phyloP scores from a whole-genome alignment of 2,329 filamentous ascomycete genomes.

The Claviceps sp. region DNA sequence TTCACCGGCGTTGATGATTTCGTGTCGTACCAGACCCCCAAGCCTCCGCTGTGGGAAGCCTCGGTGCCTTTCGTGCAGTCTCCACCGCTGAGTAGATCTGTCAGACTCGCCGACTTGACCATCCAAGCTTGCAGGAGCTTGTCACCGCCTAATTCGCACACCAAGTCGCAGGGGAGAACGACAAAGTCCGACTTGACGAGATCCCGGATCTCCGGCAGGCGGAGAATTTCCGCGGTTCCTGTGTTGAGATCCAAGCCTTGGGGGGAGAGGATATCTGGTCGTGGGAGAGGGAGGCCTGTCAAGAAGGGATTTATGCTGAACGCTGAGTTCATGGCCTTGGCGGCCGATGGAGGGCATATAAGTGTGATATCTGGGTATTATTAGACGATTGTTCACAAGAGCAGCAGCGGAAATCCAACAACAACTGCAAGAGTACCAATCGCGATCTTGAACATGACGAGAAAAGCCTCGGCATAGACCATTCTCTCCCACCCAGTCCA shows the following conservation, averaged over 20 bases:
- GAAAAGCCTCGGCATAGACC: neutral
- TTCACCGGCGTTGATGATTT: slow-evolving; percentile 64
- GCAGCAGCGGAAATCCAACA: too few relatives aligned
- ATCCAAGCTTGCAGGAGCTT: slow-evolving; percentile 84
- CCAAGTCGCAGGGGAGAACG: slow-evolving; percentile 81
- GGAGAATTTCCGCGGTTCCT: slow-evolving; percentile 77
- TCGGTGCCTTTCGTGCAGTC: slow-evolving; percentile 24
- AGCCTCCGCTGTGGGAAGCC: slow-evolving; percentile 52
- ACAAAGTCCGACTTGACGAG: slow-evolving; percentile 76
- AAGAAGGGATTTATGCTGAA: slow-evolving; percentile 67
- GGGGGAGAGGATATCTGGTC: slow-evolving; percentile 65
- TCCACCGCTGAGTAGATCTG: slow-evolving; percentile 39
- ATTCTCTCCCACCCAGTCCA: neutral
- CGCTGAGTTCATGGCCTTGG: slow-evolving; percentile 52
- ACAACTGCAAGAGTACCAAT: neutral
- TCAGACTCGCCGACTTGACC: slow-evolving; percentile 62
- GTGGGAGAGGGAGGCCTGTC: slow-evolving; percentile 58
- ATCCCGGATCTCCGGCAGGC: slow-evolving; percentile 68
- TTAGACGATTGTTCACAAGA: neutral
- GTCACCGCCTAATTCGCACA: slow-evolving; percentile 79
- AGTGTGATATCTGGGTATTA: slow-evolving; percentile 41
- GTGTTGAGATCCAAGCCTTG: slow-evolving; percentile 66
- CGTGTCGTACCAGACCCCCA: slow-evolving; percentile 86
- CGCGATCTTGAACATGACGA: too few relatives aligned
- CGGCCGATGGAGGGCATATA: slow-evolving; percentile 50